Evolutionary conservation across 148 eudicot genomes (phyloP).

Genomic region (Fagopyrum homotropicum): DNA sequence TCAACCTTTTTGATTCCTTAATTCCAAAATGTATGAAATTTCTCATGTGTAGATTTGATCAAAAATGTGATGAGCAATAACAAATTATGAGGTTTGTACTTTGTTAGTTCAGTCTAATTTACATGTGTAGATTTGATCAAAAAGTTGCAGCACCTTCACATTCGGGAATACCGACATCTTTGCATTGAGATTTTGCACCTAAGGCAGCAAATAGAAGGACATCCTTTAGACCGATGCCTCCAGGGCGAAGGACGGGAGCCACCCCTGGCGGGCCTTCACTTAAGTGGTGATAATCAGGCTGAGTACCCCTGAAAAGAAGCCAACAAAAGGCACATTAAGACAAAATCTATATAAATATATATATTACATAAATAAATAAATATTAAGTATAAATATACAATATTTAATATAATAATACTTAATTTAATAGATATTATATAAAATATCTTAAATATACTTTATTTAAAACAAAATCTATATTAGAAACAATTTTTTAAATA

Average conservation of each 20-base stretch:
- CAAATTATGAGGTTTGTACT: not conserved
- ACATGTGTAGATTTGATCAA: too few relatives aligned
- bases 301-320: conserved; percentile 43
- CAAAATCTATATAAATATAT: too few relatives aligned
- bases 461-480: too few relatives aligned
- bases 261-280: conserved; percentile 88
- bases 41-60: not conserved
- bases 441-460: too few relatives aligned
- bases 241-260: conserved; percentile 85
- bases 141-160: conserved; percentile 99
- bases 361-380: too few relatives aligned
- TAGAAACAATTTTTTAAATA: too few relatives aligned
- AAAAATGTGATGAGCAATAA: not conserved
- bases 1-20: not conserved
- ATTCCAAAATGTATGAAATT: not conserved
- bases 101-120: not conserved
- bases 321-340: not conserved
- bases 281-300: conserved; percentile 48
- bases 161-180: conserved; percentile 93
- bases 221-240: conserved; percentile 90
- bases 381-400: too few relatives aligned
- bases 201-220: conserved; percentile 79
- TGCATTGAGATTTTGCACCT: conserved; percentile 73
- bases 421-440: too few relatives aligned
- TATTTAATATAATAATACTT: too few relatives aligned